A percentile compares a stretch with the other conserved stretches of the same genome.
These are phyloP conservation scores for Thermochaetoides dissita DNA, from an alignment of 2,329 filamentous ascomycete genomes.

Conservation along the genomic window DNA sequence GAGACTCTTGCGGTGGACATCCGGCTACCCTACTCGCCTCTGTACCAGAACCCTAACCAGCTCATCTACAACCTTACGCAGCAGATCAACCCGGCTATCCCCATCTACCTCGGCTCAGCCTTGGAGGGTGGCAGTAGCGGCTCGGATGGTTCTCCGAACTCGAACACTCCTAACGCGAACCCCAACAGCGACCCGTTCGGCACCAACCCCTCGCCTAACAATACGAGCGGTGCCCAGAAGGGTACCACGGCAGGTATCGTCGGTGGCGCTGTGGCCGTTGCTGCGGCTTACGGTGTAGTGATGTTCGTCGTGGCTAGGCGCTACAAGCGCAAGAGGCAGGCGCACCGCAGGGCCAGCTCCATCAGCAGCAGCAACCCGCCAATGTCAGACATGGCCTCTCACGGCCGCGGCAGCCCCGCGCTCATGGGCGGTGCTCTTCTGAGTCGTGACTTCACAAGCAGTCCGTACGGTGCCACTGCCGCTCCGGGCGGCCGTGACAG, in stretches of 20 bases:
- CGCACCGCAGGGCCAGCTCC: constrained; percentile 65
- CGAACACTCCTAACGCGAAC: constrained; percentile 20
- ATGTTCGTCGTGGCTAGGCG: constrained; percentile 89
- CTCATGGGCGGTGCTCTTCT: constrained; percentile 58
- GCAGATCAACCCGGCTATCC: constrained; percentile 74
- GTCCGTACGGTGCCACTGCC: constrained; percentile 34
- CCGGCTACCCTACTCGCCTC: constrained; percentile 51
- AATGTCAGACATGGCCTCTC: constrained; percentile 38
- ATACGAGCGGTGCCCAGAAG: constrained; percentile 43
- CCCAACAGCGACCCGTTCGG: constrained; percentile 27
- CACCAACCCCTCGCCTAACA: constrained; percentile 25
- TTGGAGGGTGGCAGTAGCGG: constrained; percentile 23
- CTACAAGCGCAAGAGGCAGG: constrained; percentile 73
- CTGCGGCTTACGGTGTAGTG: constrained; percentile 76
- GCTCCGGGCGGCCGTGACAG: constrained; percentile 34
- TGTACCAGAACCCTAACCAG: constrained; percentile 57
- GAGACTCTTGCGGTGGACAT: constrained; percentile 55
- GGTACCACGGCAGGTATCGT: constrained; percentile 58
- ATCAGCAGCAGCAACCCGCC: constrained; percentile 40
- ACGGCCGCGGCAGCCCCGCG: constrained; percentile 40
- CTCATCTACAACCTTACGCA: constrained; percentile 60
- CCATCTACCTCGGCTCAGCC: constrained; percentile 38
- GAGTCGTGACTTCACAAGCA: constrained; percentile 39
- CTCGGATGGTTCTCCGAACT: constrained; percentile 22
- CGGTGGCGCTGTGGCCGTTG: constrained; percentile 62